phyloP scores from a whole-genome alignment of 306 rosid genomes.

The Inga laurina region DNA sequence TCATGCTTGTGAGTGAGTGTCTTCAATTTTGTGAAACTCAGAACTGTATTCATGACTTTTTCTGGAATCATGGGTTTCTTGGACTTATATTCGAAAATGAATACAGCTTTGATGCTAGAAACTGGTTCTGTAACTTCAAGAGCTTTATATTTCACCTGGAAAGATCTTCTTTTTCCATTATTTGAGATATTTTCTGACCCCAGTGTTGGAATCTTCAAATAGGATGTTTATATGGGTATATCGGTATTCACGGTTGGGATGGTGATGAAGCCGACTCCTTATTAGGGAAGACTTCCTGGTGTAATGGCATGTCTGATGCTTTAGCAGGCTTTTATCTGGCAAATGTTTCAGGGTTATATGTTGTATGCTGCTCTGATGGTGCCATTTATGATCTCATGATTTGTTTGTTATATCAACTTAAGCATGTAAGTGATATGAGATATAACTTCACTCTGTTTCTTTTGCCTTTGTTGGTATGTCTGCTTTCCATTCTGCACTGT shows the following conservation, averaged over 20 bases:
- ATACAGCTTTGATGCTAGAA: conserved; percentile 42
- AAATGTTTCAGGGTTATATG: conserved; percentile 48
- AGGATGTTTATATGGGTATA: conserved; percentile 66
- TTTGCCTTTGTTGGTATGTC: conserved; percentile 34
- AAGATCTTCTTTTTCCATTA: conserved; percentile 54
- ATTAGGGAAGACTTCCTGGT: conserved; percentile 60
- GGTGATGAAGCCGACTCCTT: conserved; percentile 74
- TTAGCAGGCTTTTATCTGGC: conserved; percentile 51
- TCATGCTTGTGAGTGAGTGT: conserved; percentile 21
- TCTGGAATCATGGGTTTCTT: conserved; percentile 29
- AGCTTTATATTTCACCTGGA: conserved; percentile 51
- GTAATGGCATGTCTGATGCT: conserved; percentile 64
- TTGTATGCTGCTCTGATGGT: conserved; percentile 47
- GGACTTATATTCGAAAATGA: conserved; percentile 30
- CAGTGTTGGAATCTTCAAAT: conserved; percentile 64
- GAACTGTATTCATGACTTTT: conserved; percentile 26
- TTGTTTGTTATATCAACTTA: conserved; percentile 44
- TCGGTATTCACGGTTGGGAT: conserved; percentile 58
- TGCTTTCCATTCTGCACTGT: conserved; percentile 32
- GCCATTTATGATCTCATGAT: conserved; percentile 44
- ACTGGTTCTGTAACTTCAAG: conserved; percentile 46
- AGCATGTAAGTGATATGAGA: conserved; percentile 47
- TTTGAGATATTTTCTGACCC: conserved; percentile 58
- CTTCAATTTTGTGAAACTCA: neutral
- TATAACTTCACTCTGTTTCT: conserved; percentile 35